Evolutionary conservation across 1,284 basidiomycete genomes (phyloP).

Genomic region (Rhodotorula sp.): DNA sequence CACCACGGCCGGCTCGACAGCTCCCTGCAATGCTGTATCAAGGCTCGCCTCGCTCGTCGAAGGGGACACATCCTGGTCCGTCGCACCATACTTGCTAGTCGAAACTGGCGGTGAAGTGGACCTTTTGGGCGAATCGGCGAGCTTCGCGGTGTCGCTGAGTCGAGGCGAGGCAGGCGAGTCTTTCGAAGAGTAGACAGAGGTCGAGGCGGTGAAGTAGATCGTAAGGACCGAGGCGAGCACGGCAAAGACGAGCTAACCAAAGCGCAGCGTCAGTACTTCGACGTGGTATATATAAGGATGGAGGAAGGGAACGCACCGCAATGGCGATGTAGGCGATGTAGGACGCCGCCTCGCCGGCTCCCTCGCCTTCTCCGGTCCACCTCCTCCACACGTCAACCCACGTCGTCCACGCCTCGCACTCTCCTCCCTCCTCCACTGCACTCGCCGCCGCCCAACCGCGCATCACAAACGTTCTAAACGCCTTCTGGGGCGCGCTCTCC

Average conservation of each 20-base stretch:
- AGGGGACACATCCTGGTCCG: not conserved
- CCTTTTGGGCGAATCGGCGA: not conserved
- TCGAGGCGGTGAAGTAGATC: constrained; percentile 80
- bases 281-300: not conserved
- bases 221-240: constrained; percentile 73
- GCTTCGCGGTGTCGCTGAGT: constrained; percentile 18
- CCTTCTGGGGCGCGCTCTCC: not conserved
- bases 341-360: constrained; percentile 57
- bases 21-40: not conserved
- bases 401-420: constrained; percentile 35
- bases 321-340: constrained; percentile 72
- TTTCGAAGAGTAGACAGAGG: constrained; percentile 80
- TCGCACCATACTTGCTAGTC: constrained; percentile 5
- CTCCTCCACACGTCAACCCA: constrained; percentile 39
- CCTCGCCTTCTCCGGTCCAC: constrained; percentile 12
- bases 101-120: too few species aligned
- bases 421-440: not conserved
- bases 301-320: constrained; percentile 61
- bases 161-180: constrained; percentile 55
- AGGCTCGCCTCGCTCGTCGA: not conserved
- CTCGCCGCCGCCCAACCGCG: not conserved
- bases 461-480: not conserved
- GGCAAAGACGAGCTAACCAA: constrained; percentile 65
- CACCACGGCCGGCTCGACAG: not conserved
- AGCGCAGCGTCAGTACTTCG: not conserved